phyloP scores from a whole-genome alignment of 768 basidiomycete genomes.

The Lactarius vividus region DNA sequence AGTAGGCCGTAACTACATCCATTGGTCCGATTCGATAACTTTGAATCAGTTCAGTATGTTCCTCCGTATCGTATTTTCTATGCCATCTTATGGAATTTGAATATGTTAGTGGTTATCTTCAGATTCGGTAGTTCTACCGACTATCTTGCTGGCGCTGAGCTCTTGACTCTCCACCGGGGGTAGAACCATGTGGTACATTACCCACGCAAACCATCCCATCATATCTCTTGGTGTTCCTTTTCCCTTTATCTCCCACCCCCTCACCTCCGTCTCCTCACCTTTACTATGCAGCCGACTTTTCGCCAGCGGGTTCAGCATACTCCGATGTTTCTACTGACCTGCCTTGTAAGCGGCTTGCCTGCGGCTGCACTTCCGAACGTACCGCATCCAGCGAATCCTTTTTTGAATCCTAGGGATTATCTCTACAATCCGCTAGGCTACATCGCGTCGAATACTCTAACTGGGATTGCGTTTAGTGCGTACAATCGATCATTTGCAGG shows the following conservation, averaged over 20 bases:
- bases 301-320: neutral
- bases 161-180: neutral
- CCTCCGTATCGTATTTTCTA: too few relatives aligned
- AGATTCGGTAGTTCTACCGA: too few relatives aligned
- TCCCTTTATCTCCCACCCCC: neutral
- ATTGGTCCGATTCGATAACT: too few relatives aligned
- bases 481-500: neutral
- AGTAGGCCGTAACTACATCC: too few relatives aligned
- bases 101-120: too few relatives aligned
- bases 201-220: neutral
- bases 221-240: neutral
- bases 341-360: neutral
- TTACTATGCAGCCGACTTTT: slow-evolving; percentile 4
- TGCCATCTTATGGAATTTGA: too few relatives aligned
- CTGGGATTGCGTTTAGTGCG: slow-evolving; percentile 48
- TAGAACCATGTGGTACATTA: neutral
- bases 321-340: neutral
- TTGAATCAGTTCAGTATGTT: too few relatives aligned
- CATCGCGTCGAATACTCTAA: slow-evolving; percentile 53
- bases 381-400: slow-evolving; percentile 37
- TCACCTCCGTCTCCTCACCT: neutral
- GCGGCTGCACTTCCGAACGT: neutral
- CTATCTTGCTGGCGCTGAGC: neutral
- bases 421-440: slow-evolving; percentile 53
- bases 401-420: slow-evolving; percentile 50